Evolutionary conservation across 1,284 basidiomycete species (phyloP).

Genomic region (Cryptococcus maquisensis): DNA sequence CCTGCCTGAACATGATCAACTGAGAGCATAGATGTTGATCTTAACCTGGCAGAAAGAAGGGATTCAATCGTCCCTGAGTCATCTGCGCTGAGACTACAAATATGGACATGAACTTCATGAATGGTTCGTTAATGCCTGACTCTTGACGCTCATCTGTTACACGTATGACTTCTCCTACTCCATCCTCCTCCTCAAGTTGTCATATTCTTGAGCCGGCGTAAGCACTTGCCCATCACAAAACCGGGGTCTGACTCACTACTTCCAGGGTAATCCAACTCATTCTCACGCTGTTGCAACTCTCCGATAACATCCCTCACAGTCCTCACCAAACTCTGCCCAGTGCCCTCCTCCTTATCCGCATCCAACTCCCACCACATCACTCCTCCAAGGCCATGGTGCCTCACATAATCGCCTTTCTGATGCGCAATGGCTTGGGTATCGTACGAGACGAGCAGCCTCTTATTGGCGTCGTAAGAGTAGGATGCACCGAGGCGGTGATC

Average conservation of each 20-base stretch:
- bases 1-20: no score
- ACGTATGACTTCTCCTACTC: background rate
- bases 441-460: conserved; percentile 63
- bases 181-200: conserved; percentile 29
- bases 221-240: background rate
- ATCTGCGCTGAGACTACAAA: no score
- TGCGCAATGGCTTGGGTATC: conserved; percentile 70
- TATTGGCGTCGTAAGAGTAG: conserved; percentile 66
- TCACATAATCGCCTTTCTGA: conserved; percentile 72
- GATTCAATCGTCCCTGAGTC: no score
- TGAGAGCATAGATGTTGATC: no score
- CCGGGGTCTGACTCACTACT: conserved; percentile 31
- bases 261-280: conserved; percentile 39
- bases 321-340: conserved; percentile 28
- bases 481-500: conserved; percentile 70
- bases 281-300: conserved; percentile 29
- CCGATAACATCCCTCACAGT: conserved; percentile 34
- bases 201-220: background rate
- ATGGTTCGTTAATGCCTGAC: no score
- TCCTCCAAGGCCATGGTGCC: conserved; percentile 61
- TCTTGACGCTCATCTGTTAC: background rate
- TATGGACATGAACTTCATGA: no score
- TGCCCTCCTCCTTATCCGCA: conserved; percentile 38
- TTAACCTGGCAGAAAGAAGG: no score
- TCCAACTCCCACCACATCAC: conserved; percentile 71